These are phyloP conservation scores for Lachnellula subtilissima DNA, from an alignment of 2,329 filamentous ascomycete species.

Conservation along the genomic window DNA sequence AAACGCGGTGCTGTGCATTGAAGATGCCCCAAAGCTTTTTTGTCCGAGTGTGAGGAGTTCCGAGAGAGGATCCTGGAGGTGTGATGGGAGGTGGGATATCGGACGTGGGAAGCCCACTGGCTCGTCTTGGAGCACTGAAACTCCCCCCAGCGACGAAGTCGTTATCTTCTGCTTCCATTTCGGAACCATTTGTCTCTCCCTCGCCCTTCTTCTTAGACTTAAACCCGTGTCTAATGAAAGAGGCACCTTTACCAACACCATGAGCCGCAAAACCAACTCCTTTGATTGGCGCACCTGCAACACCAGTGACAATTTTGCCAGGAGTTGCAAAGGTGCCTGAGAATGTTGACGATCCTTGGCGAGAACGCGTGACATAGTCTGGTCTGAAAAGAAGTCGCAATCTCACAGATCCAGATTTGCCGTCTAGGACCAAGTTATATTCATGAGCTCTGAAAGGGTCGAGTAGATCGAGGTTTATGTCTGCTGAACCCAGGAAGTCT, in stretches of 20 bases:
- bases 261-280: constrained; percentile 68
- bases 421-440: constrained; percentile 70
- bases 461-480: constrained; percentile 71
- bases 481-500: constrained; percentile 75
- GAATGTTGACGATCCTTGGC: constrained; percentile 91
- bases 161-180: constrained; percentile 41
- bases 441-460: constrained; percentile 83
- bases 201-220: constrained; percentile 64
- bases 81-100: constrained; percentile 19
- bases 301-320: constrained; percentile 78
- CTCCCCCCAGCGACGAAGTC: constrained; percentile 28
- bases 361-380: constrained; percentile 78
- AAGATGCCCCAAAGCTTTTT: constrained; percentile 60
- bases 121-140: constrained; percentile 16
- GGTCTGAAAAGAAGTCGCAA: constrained; percentile 88
- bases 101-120: constrained; percentile 14
- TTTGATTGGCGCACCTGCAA: constrained; percentile 88
- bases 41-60: constrained; percentile 37
- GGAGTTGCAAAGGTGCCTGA: constrained; percentile 82
- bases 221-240: constrained; percentile 83
- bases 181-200: constrained; percentile 33
- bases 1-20: constrained; percentile 59
- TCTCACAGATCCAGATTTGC: constrained; percentile 80
- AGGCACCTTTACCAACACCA: constrained; percentile 76
- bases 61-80: constrained; percentile 23